These are phyloP conservation scores for Microsporum canis DNA, from an alignment of 2,329 filamentous ascomycete species.

Conservation along the genomic window DNA sequence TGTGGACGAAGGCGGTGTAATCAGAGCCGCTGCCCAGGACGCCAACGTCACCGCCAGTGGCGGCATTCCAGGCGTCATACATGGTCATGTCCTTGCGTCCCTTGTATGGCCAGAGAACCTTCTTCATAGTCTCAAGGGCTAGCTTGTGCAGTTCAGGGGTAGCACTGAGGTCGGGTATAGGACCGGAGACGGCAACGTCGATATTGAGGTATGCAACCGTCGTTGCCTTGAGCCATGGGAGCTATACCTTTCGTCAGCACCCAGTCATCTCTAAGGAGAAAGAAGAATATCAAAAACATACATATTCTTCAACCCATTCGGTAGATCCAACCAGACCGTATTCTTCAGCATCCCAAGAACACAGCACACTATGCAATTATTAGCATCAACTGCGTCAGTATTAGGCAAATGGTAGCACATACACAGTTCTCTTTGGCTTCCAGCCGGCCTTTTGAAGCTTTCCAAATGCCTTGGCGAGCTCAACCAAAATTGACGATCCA, in stretches of 20 bases:
- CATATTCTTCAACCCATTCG: slow-evolving; percentile 41
- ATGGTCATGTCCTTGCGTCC: slow-evolving; percentile 30
- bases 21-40: slow-evolving; percentile 39
- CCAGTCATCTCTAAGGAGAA: not conserved
- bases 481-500: slow-evolving; percentile 40
- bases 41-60: slow-evolving; percentile 27
- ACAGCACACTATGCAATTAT: slow-evolving; percentile 17
- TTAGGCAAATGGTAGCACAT: not conserved
- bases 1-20: slow-evolving; percentile 39
- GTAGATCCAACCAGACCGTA: slow-evolving; percentile 33
- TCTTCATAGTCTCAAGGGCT: slow-evolving; percentile 29
- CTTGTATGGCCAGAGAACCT: slow-evolving; percentile 31
- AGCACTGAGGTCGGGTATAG: slow-evolving; percentile 28
- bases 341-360: slow-evolving; percentile 29
- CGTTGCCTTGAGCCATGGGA: slow-evolving; percentile 36
- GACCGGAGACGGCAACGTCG: slow-evolving; percentile 39
- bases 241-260: slow-evolving; percentile 11
- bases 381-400: not conserved
- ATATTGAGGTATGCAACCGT: slow-evolving; percentile 42
- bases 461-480: slow-evolving; percentile 41
- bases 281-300: slow-evolving; percentile 8
- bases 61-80: slow-evolving; percentile 35
- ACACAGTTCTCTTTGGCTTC: slow-evolving; percentile 42
- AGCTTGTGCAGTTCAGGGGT: slow-evolving; percentile 33
- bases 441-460: slow-evolving; percentile 39